Conservation (phyloP, 805 yeast species). For the Vanderwaltozyma polyspora region DNA sequence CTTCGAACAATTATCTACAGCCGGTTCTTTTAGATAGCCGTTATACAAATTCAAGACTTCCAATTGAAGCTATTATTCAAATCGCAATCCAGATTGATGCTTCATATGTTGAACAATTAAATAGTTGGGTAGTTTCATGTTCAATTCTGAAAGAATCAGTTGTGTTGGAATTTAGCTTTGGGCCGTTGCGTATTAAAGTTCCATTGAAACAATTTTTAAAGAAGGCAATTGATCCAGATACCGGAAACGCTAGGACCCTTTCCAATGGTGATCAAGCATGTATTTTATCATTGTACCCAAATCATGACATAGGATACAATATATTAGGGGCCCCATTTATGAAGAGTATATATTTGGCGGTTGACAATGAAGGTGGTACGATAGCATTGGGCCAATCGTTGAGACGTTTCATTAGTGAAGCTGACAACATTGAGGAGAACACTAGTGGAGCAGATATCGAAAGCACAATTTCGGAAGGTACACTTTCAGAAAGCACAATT, state of each 20-base stretch:
- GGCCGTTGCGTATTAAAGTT: conserved; percentile 37
- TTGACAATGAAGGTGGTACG: conserved; percentile 45
- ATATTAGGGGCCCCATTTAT: conserved; percentile 51
- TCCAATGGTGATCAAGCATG: conserved; percentile 50
- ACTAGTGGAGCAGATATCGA: neutral
- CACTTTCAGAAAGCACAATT: neutral
- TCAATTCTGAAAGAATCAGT: conserved; percentile 39
- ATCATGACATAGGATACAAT: conserved; percentile 36
- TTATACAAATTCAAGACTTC: conserved; percentile 38
- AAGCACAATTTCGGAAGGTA: neutral
- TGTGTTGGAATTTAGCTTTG: conserved; percentile 41
- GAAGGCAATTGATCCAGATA: conserved; percentile 24
- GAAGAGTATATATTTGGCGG: conserved; percentile 43
- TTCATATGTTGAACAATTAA: conserved; percentile 35
- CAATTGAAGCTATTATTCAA: conserved; percentile 43
- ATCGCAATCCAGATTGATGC: conserved; percentile 65
- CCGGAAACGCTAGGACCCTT: conserved; percentile 34
- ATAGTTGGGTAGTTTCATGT: conserved; percentile 57
- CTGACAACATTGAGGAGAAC: neutral
- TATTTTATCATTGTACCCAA: conserved; percentile 40
- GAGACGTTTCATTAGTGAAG: too few relatives aligned
- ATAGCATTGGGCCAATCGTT: conserved; percentile 48
- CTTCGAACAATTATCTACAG: conserved; percentile 27
- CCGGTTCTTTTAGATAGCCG: conserved; percentile 56
- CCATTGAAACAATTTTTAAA: conserved; percentile 40